Evolutionary conservation across 1,284 basidiomycete genomes (phyloP), one percentile per base, ranked within the genome.

Genomic region (Golubevia sp.): DNA sequence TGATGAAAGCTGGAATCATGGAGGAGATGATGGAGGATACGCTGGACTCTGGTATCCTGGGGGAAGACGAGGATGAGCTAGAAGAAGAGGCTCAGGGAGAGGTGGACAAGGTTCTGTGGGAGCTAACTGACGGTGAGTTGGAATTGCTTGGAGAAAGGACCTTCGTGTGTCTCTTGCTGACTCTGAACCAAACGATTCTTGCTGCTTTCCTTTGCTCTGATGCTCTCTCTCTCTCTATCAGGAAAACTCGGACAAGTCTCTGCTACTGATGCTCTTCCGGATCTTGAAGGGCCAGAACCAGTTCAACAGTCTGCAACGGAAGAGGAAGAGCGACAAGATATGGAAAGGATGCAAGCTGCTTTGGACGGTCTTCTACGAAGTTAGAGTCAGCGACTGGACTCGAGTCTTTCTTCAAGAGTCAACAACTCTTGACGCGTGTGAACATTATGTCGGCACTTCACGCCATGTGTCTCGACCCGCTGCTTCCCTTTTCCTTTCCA

Each of bases 71-170:
- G 59, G 94, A 96, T 67, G 95, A 95, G 73, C 84, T 99, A 56
- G 94, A 97, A 77, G 94, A 96, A 73, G 97, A 99, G 85, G 97
- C 97, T 0, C 93, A 98, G 77, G 93, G 89, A 21, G 97, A 99
- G 81, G 93, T 99, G 11, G 96, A 99, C 84, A 97, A 96, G 83
- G 93, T 99, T 2, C 84, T 99, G 49, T 97, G 91, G 76, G 93
- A 98, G 67, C 87, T 99, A 64, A 99, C 97, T 4, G 91, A 97
- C 75, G 97, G 96, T 68, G 97, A 97, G 85, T 87, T 97, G 2
- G 94, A 94, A 4, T 89, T 91, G 82, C 21, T 13, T 23, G 25
- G 21, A 13, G 11, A 23, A 23, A n/a, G n/a, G n/a, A n/a, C n/a
- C n/a, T n/a, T n/a, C n/a, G n/a, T n/a, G n/a, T n/a, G n/a, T n/a